Conservation (phyloP, 192 early-diverging fungal genomes). For the Spinellus fusiger region DNA sequence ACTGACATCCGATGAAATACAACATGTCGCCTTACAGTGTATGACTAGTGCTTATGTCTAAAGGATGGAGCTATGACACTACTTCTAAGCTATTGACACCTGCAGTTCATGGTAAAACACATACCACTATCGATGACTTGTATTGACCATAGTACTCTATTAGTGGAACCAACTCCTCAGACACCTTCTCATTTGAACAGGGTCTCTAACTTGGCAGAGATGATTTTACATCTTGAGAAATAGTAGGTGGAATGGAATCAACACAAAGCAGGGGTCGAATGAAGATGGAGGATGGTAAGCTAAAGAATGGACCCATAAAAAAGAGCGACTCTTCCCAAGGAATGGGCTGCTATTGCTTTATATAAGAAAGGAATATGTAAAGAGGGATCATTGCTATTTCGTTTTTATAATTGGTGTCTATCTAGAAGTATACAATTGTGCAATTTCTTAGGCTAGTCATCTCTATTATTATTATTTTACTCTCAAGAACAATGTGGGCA, state of each 20-base stretch:
- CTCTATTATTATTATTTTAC: too few relatives aligned
- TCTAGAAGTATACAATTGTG: too few relatives aligned
- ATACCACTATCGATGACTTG: background rate
- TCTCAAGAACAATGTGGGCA: too few relatives aligned
- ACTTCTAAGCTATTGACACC: background rate
- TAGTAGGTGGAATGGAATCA: background rate
- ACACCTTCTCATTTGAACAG: background rate
- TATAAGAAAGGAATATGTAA: too few relatives aligned
- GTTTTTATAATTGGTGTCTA: too few relatives aligned
- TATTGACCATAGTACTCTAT: background rate
- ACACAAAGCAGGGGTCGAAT: background rate
- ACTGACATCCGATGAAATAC: background rate
- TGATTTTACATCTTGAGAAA: background rate
- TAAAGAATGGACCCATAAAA: too few relatives aligned
- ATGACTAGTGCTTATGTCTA: background rate
- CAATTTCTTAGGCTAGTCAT: too few relatives aligned
- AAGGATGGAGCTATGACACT: background rate
- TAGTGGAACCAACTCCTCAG: background rate
- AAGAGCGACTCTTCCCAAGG: too few relatives aligned
- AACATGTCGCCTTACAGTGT: background rate
- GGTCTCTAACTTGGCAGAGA: background rate
- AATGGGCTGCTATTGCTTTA: too few relatives aligned
- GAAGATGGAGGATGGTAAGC: too few relatives aligned
- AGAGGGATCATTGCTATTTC: too few relatives aligned
- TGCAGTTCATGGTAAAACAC: background rate